Conservation (phyloP, 129 eudicot genomes). For the Oenanthe sinensis region DNA sequence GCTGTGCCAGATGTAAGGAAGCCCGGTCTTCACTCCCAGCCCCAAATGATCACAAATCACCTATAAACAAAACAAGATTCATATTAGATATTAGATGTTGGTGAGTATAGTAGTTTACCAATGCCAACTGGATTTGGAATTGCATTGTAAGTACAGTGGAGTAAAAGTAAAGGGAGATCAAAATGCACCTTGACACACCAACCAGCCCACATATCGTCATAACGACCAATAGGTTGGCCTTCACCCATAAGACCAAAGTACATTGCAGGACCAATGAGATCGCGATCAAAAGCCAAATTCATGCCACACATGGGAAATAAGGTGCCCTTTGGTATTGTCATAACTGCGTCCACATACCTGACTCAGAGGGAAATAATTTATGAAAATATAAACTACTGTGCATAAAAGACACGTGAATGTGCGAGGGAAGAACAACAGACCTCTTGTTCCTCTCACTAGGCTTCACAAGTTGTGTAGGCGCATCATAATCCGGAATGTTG, state of each 20-base stretch:
- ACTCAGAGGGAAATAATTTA: background rate
- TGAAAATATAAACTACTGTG: background rate
- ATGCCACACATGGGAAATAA: constrained; percentile 97
- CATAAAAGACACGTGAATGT: background rate
- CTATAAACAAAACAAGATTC: constrained; percentile 9
- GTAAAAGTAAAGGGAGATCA: background rate
- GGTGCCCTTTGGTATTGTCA: constrained; percentile 87
- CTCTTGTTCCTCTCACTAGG: constrained; percentile 5
- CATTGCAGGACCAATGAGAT: constrained; percentile 94
- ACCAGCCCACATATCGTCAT: constrained; percentile 7
- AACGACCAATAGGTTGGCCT: constrained; percentile 3
- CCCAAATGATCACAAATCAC: constrained; percentile 74
- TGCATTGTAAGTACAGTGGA: background rate
- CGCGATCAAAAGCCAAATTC: constrained; percentile 80
- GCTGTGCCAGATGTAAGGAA: constrained; percentile 72
- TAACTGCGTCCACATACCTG: constrained; percentile 72
- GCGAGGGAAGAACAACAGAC: background rate
- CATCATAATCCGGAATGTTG: constrained; percentile 9
- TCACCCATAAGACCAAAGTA: constrained; percentile 34
- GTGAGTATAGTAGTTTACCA: background rate
- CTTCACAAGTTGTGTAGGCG: constrained; percentile 5
- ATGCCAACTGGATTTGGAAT: background rate
- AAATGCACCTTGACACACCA: constrained; percentile 42
- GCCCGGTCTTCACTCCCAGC: constrained; percentile 60
- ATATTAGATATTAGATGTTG: background rate